phyloP scores from a whole-genome alignment of 257 asterid species.

The Solanum infundibuliforme region DNA sequence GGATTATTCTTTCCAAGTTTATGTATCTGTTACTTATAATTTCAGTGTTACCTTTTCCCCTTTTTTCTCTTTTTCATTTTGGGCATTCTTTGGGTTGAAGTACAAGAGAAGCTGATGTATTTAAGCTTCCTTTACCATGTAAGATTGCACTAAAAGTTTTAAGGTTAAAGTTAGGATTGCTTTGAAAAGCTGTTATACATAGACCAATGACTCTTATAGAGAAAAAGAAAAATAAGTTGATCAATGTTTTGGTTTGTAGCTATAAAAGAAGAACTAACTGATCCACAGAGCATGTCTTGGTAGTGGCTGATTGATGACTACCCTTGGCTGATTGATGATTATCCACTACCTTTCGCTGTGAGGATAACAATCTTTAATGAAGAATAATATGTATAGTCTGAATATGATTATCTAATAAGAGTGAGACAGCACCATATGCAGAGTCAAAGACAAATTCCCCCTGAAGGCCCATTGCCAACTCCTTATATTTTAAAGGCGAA shows the following conservation, averaged over 20 bases:
- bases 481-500: neutral
- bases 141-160: neutral
- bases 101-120: constrained; percentile 42
- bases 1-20: neutral
- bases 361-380: neutral
- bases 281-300: neutral
- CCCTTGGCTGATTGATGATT: neutral
- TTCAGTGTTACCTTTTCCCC: neutral
- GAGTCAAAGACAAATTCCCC: neutral
- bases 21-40: neutral
- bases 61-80: neutral
- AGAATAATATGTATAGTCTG: neutral
- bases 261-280: neutral
- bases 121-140: neutral
- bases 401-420: neutral
- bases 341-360: neutral
- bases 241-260: neutral
- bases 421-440: neutral
- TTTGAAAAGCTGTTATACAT: neutral
- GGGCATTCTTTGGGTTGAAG: constrained; percentile 1
- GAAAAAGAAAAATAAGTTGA: neutral
- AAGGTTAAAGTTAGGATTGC: neutral
- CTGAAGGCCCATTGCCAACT: neutral
- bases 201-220: neutral
- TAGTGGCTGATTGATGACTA: neutral